phyloP scores from a whole-genome alignment of 345 rosid species.

The Crucihimalaya himalaica region DNA sequence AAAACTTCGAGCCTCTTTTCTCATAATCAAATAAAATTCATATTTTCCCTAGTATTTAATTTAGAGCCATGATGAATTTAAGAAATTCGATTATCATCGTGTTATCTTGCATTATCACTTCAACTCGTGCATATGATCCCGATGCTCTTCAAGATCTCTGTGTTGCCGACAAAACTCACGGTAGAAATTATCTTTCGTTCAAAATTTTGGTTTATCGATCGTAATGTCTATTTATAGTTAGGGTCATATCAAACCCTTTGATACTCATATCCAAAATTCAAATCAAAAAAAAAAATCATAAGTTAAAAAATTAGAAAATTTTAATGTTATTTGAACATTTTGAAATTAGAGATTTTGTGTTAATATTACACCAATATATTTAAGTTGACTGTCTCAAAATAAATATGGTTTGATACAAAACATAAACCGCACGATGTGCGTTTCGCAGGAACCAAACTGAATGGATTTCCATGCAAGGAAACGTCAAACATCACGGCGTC shows the following conservation, averaged over 20 bases:
- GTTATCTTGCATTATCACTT: conserved; percentile 33
- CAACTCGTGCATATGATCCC: conserved; percentile 51
- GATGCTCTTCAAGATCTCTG: conserved; percentile 75
- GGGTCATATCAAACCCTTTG: neutral
- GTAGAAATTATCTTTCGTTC: neutral
- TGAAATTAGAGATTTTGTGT: neutral
- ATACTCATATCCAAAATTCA: neutral
- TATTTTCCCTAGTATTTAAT: neutral
- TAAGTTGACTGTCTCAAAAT: neutral
- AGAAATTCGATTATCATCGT: conserved; percentile 10
- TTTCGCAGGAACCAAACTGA: conserved; percentile 49
- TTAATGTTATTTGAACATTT: no score
- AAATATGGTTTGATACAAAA: neutral
- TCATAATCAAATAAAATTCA: neutral
- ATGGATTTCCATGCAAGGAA: conserved; percentile 65
- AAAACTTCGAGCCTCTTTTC: neutral
- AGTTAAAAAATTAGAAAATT: no score
- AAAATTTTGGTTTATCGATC: no score
- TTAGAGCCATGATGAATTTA: conserved; percentile 17
- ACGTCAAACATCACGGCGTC: conserved; percentile 49
- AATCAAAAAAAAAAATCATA: no score
- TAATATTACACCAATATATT: neutral
- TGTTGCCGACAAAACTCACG: conserved; percentile 48
- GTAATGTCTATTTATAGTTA: neutral
- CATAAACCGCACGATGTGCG: conserved; percentile 11